phyloP scores from a whole-genome alignment of 2,329 filamentous ascomycete genomes.

The Botrytis cinerea region DNA sequence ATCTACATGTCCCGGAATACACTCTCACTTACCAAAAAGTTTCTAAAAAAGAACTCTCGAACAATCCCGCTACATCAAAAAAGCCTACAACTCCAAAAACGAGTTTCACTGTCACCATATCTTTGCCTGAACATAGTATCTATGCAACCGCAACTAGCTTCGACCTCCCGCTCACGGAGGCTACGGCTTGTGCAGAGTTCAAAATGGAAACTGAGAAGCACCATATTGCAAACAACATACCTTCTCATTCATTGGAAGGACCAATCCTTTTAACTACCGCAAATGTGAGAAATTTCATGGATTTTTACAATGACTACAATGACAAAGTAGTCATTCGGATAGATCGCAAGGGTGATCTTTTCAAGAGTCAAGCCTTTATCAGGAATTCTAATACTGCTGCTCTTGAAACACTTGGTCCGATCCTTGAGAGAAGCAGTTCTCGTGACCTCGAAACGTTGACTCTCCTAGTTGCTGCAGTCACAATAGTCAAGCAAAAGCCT shows the following conservation, averaged over 20 bases:
- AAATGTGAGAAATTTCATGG: constrained; percentile 20
- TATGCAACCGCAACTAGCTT: background rate
- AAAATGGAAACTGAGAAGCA: constrained; percentile 12
- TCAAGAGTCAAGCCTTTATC: constrained; percentile 10
- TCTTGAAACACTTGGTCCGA: background rate
- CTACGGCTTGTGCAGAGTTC: background rate
- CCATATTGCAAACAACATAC: background rate
- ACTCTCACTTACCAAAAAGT: background rate
- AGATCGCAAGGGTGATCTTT: background rate
- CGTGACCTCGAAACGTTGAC: background rate
- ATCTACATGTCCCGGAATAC: constrained; percentile 4
- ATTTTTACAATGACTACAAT: constrained; percentile 24
- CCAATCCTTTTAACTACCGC: constrained; percentile 8
- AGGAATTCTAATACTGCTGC: background rate
- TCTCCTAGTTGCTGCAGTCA: background rate
- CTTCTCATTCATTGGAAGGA: background rate
- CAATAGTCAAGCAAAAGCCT: constrained; percentile 6
- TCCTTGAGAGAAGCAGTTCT: background rate
- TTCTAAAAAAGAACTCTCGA: background rate
- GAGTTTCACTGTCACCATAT: background rate
- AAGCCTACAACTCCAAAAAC: background rate
- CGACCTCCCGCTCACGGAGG: background rate
- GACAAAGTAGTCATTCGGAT: background rate
- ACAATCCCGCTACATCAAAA: background rate
- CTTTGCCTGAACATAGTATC: constrained; percentile 14